Base-by-base conservation (phyloP, 2,329 filamentous ascomycete genomes). In the Nemania serpens region DNA sequence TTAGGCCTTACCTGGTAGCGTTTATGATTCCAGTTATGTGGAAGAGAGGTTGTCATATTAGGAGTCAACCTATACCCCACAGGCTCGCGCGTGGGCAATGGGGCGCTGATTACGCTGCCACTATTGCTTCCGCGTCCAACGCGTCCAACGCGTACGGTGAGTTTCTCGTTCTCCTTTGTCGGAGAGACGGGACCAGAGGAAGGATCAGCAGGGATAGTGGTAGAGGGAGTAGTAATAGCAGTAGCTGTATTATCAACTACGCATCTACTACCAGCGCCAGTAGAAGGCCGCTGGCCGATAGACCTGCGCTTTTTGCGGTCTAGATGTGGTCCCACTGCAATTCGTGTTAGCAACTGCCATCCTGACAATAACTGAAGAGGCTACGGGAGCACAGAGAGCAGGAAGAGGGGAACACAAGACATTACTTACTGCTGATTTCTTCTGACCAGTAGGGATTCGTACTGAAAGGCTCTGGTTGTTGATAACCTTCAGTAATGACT, bases 401-500 rank as follows among this genome's bases (percentile, higher is more conserved):
- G 29, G 15, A 7, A 11, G 25, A 17, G 34, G 22, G 25, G n/a
- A n/a, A n/a, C n/a, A 39, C 9, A 46, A 15, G 6, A 29, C 17
- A 41, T 17, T 5, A 55, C 54, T 58, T 58, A 64, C 61, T 83
- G 64, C 81, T 82, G 66, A 97, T 96, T 75, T 97, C 93, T 72
- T 95, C 90, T 34, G 84, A 81, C 93, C 93, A 97, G 76, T 91
- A 91, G 12, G 89, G 88, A 70, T 97, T 97, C 29, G 92, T 96
- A 70, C 88, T 89, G 69, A 92, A 95, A 1, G 92, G 91, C 46
- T 87, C 86, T 1, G 90, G 93, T 70, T 97, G 93, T 52, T 87
- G 83, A 75, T 96, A 12, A 12, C 87, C 76, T 42, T 85, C 86
- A 0, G 91, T 91, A 73, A 93, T 86, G 66, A 92, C 86, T 57